Conservation (phyloP, 345 rosid genomes). For the Erysimum cheiranthoides region DNA sequence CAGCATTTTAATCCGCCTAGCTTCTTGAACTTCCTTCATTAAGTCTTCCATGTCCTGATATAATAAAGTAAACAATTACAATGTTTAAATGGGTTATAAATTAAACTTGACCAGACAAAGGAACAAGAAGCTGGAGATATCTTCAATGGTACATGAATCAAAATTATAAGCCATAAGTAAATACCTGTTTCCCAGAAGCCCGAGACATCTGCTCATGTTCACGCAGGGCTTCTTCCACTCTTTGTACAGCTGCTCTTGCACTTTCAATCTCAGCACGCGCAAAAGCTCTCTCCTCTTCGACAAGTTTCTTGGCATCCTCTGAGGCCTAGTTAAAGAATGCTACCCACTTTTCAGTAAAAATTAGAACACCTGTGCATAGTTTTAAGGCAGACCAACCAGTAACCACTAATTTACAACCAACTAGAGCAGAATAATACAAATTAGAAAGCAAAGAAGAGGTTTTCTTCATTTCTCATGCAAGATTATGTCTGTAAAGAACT, state of each 20-base stretch:
- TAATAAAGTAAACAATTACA: conserved; percentile 16
- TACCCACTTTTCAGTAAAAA: conserved; percentile 24
- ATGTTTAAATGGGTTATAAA: background rate
- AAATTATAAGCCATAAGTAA: conserved; percentile 7
- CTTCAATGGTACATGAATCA: background rate
- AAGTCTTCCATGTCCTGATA: conserved; percentile 87
- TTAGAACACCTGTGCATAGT: conserved; percentile 14
- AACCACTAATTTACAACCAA: background rate
- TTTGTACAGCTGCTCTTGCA: conserved; percentile 98
- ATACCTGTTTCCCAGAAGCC: conserved; percentile 77
- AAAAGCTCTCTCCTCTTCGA: conserved; percentile 92
- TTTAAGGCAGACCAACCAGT: background rate
- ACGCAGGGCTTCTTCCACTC: conserved; percentile 94
- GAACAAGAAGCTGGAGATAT: conserved; percentile 5
- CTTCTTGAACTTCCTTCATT: conserved; percentile 99
- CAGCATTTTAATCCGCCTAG: conserved; percentile 97
- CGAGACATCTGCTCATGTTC: conserved; percentile 81
- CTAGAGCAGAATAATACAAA: background rate
- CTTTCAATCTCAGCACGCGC: conserved; percentile 95
- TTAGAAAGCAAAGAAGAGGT: background rate
- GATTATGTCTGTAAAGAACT: background rate
- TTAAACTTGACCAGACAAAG: conserved; percentile 4
- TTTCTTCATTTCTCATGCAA: background rate
- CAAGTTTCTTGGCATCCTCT: conserved; percentile 94
- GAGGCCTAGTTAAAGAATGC: conserved; percentile 67